phyloP scores from a whole-genome alignment of 1,284 basidiomycete species.

The Cryptococcus depauperatus region DNA sequence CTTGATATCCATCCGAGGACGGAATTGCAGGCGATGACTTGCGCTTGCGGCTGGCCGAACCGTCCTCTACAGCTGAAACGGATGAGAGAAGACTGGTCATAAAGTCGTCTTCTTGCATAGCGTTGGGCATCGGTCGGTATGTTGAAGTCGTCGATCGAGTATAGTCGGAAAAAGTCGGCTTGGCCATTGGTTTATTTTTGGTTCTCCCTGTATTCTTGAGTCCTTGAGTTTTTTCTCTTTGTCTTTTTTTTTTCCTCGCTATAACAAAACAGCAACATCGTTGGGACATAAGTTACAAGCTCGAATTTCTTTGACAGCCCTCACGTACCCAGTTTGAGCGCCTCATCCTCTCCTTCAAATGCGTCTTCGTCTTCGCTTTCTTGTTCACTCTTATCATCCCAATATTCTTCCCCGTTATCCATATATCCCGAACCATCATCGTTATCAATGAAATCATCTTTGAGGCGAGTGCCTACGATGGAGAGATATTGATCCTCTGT shows the following conservation, averaged over 20 bases:
- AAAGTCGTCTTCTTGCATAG: conserved; percentile 74
- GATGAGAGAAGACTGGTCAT: conserved; percentile 63
- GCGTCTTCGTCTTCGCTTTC: conserved; percentile 44
- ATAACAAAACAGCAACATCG: conserved; percentile 4
- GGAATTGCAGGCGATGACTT: conserved; percentile 57
- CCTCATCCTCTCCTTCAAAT: conserved; percentile 45
- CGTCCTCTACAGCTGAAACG: conserved; percentile 33
- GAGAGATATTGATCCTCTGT: conserved; percentile 82
- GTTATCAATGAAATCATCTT: conserved; percentile 92
- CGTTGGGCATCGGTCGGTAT: conserved; percentile 51
- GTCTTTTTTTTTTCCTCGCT: conserved; percentile 35
- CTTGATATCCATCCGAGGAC: conserved; percentile 26
- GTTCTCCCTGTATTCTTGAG: conserved; percentile 14
- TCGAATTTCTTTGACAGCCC: neutral
- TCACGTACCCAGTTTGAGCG: conserved; percentile 32
- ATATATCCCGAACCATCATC: conserved; percentile 88
- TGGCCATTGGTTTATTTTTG: conserved; percentile 46
- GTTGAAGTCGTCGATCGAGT: conserved; percentile 37
- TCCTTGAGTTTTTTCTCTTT: conserved; percentile 26
- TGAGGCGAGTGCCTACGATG: conserved; percentile 75
- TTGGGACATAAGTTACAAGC: too few relatives aligned
- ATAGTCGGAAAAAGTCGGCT: conserved; percentile 43
- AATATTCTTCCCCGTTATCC: conserved; percentile 95
- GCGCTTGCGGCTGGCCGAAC: conserved; percentile 54
- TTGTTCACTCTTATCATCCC: conserved; percentile 49